These are phyloP conservation scores for Trametes pubescens DNA, from an alignment of 1,284 basidiomycete genomes.

Conservation along the genomic window DNA sequence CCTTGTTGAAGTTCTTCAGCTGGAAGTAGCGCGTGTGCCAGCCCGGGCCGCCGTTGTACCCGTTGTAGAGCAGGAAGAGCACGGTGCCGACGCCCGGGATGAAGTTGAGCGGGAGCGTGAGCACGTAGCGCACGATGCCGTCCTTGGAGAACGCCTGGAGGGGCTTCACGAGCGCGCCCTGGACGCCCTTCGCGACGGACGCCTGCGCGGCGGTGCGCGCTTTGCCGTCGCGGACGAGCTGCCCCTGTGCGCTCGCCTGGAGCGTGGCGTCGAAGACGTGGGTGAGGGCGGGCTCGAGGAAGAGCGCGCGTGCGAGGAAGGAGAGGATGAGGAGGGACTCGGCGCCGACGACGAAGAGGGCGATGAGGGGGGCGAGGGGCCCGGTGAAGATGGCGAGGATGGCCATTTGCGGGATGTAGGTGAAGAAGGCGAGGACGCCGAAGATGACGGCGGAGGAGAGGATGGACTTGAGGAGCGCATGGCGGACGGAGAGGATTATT, in stretches of 20 bases:
- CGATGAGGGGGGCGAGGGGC: conserved; percentile 55
- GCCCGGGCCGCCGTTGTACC: conserved; percentile 54
- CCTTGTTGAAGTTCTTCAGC: conserved; percentile 62
- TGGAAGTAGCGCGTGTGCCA: conserved; percentile 77
- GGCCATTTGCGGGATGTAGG: conserved; percentile 75
- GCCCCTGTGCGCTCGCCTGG: conserved; percentile 44
- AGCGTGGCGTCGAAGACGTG: conserved; percentile 57
- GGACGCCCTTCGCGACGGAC: conserved; percentile 38
- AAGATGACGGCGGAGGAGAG: conserved; percentile 53
- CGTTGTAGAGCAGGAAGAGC: conserved; percentile 65
- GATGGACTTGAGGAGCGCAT: conserved; percentile 50
- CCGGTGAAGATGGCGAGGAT: conserved; percentile 70
- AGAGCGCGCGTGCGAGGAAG: conserved; percentile 55
- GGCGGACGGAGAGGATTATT: conserved; percentile 47
- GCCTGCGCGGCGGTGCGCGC: conserved; percentile 33
- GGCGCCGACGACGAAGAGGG: conserved; percentile 46
- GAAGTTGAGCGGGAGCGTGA: conserved; percentile 69
- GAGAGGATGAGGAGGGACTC: conserved; percentile 51
- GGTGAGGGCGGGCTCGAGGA: conserved; percentile 53
- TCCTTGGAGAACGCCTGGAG: conserved; percentile 44
- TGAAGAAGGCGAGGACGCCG: conserved; percentile 62
- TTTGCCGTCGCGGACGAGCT: conserved; percentile 47
- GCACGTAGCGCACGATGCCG: conserved; percentile 50
- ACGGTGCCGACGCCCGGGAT: conserved; percentile 74
- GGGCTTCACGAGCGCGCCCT: conserved; percentile 47